Conservation (phyloP, 768 basidiomycete species). For the Lactarius tabidus region DNA sequence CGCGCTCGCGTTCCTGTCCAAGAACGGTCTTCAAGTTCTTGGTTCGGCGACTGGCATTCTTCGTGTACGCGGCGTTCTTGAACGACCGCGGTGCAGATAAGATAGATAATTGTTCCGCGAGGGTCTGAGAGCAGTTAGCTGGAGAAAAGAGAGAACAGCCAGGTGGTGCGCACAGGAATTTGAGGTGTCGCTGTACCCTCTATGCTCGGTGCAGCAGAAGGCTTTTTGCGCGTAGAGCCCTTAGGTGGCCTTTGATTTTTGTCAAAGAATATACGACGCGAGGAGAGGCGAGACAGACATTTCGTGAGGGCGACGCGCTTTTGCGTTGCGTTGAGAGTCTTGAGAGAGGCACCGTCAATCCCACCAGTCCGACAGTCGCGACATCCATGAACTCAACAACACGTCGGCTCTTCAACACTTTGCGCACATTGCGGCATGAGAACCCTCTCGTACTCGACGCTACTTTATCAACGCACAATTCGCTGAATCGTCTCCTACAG, state of each 20-base stretch:
- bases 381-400: slow-evolving; percentile 1
- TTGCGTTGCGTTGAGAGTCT: not conserved
- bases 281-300: slow-evolving; percentile 1
- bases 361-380: not conserved
- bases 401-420: slow-evolving; percentile 18
- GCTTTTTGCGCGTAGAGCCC: slow-evolving; percentile 32
- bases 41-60: slow-evolving; percentile 65
- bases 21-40: slow-evolving; percentile 80
- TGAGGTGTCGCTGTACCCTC: slow-evolving; percentile 34
- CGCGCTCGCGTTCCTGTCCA: slow-evolving; percentile 73
- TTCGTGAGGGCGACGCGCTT: not conserved
- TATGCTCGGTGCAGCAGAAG: slow-evolving; percentile 27
- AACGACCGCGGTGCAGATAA: slow-evolving; percentile 68
- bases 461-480: slow-evolving; percentile 7
- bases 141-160: not conserved
- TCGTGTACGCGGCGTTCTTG: slow-evolving; percentile 68
- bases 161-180: slow-evolving; percentile 28
- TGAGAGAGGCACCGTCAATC: not conserved
- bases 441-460: slow-evolving; percentile 48
- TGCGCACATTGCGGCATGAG: slow-evolving; percentile 38
- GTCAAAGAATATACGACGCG: not conserved
- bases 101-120: slow-evolving; percentile 73
- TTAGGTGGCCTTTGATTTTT: slow-evolving; percentile 33
- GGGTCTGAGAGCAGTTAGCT: slow-evolving; percentile 41
- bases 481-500: slow-evolving; percentile 23